Conservation (phyloP, 805 yeast species). For the Candida oleophila region DNA sequence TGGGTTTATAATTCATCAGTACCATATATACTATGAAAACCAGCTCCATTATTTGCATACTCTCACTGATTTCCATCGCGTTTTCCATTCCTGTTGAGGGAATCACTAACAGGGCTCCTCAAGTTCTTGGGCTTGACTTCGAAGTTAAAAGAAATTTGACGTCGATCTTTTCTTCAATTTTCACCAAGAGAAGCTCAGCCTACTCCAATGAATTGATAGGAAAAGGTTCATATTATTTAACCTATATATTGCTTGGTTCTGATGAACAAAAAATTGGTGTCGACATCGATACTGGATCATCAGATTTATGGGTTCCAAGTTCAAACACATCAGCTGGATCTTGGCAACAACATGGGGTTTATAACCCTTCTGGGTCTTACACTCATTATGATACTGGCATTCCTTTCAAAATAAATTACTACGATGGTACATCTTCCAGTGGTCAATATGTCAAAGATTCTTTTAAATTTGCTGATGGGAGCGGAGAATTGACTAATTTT, state of each 20-base stretch:
- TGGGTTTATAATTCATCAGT: too few relatives aligned
- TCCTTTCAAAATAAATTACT: slow-evolving; percentile 1
- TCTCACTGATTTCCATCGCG: background rate
- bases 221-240: slow-evolving; percentile 17
- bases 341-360: slow-evolving; percentile 8
- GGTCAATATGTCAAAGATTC: slow-evolving; percentile 1
- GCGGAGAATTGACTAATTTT: slow-evolving; percentile 3
- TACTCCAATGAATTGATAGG: background rate
- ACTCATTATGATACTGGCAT: slow-evolving; percentile 6
- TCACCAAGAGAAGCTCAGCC: background rate
- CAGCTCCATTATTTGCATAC: too few relatives aligned
- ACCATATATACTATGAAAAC: too few relatives aligned
- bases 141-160: background rate
- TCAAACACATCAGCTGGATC: background rate
- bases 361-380: slow-evolving; percentile 10
- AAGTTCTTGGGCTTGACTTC: slow-evolving; percentile 1
- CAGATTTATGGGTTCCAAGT: slow-evolving; percentile 37
- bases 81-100: background rate
- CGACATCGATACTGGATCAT: slow-evolving; percentile 41
- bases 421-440: slow-evolving; percentile 3
- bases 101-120: background rate
- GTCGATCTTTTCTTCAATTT: too few relatives aligned
- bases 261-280: slow-evolving; percentile 26
- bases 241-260: slow-evolving; percentile 27
- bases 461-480: background rate